Percentiles rank a stretch among this genome's conserved stretches.
phyloP scores from a whole-genome alignment of 306 rosid species.

The Oemleria cerasiformis region DNA sequence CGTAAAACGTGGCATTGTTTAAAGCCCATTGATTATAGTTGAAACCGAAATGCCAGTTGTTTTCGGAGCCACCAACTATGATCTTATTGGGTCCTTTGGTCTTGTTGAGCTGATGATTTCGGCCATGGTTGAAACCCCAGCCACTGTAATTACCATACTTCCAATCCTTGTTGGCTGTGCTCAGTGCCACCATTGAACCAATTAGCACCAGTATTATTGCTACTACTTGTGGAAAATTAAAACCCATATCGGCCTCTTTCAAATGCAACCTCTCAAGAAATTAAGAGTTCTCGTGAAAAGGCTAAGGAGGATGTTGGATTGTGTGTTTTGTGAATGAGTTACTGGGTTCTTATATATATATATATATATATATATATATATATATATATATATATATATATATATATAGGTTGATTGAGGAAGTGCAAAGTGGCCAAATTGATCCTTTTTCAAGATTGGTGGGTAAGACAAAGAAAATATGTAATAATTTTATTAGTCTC shows the following conservation, averaged over 20 bases:
- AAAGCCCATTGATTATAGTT: conserved; percentile 55
- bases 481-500: not conserved
- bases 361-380: too few relatives aligned
- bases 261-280: not conserved
- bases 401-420: conserved; percentile 5
- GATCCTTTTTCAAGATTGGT: conserved; percentile 11
- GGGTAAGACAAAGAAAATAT: not conserved
- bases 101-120: conserved; percentile 1
- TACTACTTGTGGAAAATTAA: conserved; percentile 6
- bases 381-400: too few relatives aligned
- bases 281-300: too few relatives aligned
- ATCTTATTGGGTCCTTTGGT: conserved; percentile 29
- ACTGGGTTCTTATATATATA: conserved; percentile 21
- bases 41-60: conserved; percentile 48
- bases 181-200: conserved; percentile 27
- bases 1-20: conserved; percentile 46
- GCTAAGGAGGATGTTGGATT: not conserved
- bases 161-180: conserved; percentile 44
- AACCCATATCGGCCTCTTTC: conserved; percentile 23
- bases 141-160: conserved; percentile 27
- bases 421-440: conserved; percentile 39
- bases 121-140: conserved; percentile 8
- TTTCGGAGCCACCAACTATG: conserved; percentile 51
- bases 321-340: not conserved
- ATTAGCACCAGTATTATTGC: conserved; percentile 10